Percentiles rank a stretch among this genome's conserved stretches.
phyloP scores from a whole-genome alignment of 2,329 filamentous ascomycete genomes.

The Penicillium verrucosum region DNA sequence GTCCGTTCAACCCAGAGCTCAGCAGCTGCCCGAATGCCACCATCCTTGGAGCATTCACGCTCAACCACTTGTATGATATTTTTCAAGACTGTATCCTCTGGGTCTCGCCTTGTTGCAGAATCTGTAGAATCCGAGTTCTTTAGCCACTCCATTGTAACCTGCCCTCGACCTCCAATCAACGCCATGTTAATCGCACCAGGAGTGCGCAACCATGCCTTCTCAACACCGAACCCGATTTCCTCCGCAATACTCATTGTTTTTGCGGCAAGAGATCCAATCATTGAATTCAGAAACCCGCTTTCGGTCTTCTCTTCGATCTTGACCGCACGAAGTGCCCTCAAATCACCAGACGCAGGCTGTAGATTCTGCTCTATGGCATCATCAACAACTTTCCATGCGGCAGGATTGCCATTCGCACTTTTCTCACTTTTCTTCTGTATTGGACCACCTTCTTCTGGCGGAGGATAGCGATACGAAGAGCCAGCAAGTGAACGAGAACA shows the following conservation, averaged over 20 bases:
- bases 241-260: slow-evolving; percentile 70
- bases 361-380: slow-evolving; percentile 16
- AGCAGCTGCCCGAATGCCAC: slow-evolving; percentile 44
- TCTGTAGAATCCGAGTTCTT: background rate
- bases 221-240: slow-evolving; percentile 70
- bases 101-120: background rate
- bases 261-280: slow-evolving; percentile 77
- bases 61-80: slow-evolving; percentile 62
- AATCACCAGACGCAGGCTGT: slow-evolving; percentile 40
- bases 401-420: slow-evolving; percentile 12
- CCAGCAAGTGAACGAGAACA: slow-evolving; percentile 87
- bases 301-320: slow-evolving; percentile 33
- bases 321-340: slow-evolving; percentile 38
- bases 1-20: slow-evolving; percentile 53
- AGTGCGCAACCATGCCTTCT: slow-evolving; percentile 84
- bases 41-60: slow-evolving; percentile 47
- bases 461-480: slow-evolving; percentile 59
- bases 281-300: slow-evolving; percentile 54
- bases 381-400: background rate
- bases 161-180: slow-evolving; percentile 59
- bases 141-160: background rate
- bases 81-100: slow-evolving; percentile 19
- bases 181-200: slow-evolving; percentile 87
- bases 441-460: slow-evolving; percentile 24
- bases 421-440: slow-evolving; percentile 41